Conservation (phyloP, 2,329 filamentous ascomycete species). For the Alternaria novae-zelandiae region DNA sequence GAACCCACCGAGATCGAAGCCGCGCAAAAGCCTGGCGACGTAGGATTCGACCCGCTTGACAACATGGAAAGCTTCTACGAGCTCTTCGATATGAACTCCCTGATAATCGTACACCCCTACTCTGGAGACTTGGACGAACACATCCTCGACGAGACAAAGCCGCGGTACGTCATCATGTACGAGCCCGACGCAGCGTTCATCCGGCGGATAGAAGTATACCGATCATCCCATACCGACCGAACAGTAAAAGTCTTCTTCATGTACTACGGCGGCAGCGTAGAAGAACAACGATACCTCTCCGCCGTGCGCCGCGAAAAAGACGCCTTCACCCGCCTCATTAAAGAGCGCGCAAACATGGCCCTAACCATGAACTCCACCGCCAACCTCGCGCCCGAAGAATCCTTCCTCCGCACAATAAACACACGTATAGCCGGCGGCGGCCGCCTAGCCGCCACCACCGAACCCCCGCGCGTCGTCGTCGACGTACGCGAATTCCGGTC, state of each 20-base stretch:
- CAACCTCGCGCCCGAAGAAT: constrained; percentile 81
- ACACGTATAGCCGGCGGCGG: constrained; percentile 95
- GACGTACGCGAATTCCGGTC: constrained; percentile 97
- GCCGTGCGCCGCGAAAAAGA: constrained; percentile 95
- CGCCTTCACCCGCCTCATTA: constrained; percentile 91
- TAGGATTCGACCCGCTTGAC: constrained; percentile 79
- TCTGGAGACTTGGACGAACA: constrained; percentile 96
- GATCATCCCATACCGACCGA: constrained; percentile 88
- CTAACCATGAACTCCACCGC: constrained; percentile 75
- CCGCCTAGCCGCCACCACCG: constrained; percentile 78
- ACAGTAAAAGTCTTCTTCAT: constrained; percentile 95
- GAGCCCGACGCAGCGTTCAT: constrained; percentile 96
- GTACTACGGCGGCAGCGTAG: constrained; percentile 93
- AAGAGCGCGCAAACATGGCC: constrained; percentile 92
- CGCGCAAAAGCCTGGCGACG: constrained; percentile 72
- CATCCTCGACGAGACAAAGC: constrained; percentile 91
- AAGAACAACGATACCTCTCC: constrained; percentile 92
- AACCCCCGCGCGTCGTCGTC: constrained; percentile 89
- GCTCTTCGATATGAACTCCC: constrained; percentile 87
- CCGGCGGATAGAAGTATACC: constrained; percentile 90
- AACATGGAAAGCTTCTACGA: constrained; percentile 93
- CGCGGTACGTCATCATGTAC: constrained; percentile 97
- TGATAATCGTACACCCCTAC: constrained; percentile 90
- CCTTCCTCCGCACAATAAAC: constrained; percentile 93
- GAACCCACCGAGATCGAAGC: constrained; percentile 80